Conservation (phyloP, 345 rosid genomes). For the sweet orange (Citrus sinensis) region DNA sequence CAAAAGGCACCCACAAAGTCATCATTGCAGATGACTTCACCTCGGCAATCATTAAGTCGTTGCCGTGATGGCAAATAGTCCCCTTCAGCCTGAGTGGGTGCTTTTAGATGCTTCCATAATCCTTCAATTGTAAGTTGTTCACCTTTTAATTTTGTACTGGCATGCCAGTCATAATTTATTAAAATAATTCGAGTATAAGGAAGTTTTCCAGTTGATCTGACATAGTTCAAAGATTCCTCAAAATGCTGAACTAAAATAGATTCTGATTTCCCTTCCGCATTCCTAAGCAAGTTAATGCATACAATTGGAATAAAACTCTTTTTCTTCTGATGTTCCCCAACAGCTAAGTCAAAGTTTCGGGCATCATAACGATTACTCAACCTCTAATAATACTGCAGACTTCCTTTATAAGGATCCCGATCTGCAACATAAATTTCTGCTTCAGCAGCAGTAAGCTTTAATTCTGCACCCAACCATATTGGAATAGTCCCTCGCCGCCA, state of each 20-base stretch:
- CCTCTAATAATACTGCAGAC: conserved; percentile 78
- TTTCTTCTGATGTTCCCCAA: too few relatives aligned
- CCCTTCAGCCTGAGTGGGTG: conserved; percentile 78
- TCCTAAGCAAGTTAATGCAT: too few relatives aligned
- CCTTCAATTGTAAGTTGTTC: conserved; percentile 93
- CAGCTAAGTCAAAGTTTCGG: conserved; percentile 46
- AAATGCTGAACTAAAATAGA: conserved; percentile 37
- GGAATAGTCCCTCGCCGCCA: conserved; percentile 99
- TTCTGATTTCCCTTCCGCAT: too few relatives aligned
- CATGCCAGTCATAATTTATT: conserved; percentile 97
- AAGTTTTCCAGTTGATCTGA: conserved; percentile 70
- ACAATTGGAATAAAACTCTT: too few relatives aligned
- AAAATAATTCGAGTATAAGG: conserved; percentile 60
- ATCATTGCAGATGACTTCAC: conserved; percentile 75
- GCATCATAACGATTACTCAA: conserved; percentile 84
- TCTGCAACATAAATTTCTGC: conserved; percentile 94
- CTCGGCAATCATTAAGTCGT: conserved; percentile 82
- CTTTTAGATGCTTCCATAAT: conserved; percentile 77
- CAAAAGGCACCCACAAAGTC: conserved; percentile 87
- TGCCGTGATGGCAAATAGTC: conserved; percentile 81
- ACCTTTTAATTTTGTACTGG: conserved; percentile 68
- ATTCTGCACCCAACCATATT: conserved; percentile 99
- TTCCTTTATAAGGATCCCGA: conserved; percentile 89
- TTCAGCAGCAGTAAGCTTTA: conserved; percentile 89
- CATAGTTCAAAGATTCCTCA: conserved; percentile 70